phyloP scores from a whole-genome alignment of 2,329 filamentous ascomycete species.

The Exophiala spinifera region DNA sequence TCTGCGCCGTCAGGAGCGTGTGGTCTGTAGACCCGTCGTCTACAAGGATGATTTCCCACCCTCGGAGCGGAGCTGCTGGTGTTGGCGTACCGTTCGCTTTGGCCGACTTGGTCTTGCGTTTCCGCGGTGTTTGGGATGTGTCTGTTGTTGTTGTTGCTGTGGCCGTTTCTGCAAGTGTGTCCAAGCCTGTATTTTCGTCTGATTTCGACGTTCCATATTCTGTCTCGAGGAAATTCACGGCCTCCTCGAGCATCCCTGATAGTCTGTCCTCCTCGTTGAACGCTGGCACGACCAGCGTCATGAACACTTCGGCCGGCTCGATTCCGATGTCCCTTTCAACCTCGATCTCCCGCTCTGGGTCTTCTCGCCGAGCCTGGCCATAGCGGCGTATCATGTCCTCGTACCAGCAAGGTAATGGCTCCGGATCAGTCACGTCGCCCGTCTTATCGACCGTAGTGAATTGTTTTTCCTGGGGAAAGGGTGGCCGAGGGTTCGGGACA shows the following conservation, averaged over 20 bases:
- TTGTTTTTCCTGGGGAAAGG: conserved; percentile 74
- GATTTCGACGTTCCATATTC: conserved; percentile 60
- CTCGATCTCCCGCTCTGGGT: conserved; percentile 32
- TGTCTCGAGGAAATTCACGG: conserved; percentile 77
- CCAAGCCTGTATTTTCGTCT: background rate
- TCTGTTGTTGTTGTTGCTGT: conserved; percentile 43
- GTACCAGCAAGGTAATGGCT: conserved; percentile 79
- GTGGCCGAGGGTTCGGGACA: conserved; percentile 74
- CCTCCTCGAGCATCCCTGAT: conserved; percentile 81
- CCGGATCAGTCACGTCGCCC: conserved; percentile 53
- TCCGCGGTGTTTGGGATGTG: conserved; percentile 48
- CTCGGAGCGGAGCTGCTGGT: conserved; percentile 50
- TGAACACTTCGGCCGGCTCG: conserved; percentile 73
- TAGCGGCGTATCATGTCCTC: conserved; percentile 64
- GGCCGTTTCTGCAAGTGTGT: background rate
- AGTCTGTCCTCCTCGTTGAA: conserved; percentile 91
- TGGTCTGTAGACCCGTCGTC: conserved; percentile 84
- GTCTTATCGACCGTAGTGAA: conserved; percentile 73
- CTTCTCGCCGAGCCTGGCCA: conserved; percentile 46
- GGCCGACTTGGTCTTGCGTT: conserved; percentile 19
- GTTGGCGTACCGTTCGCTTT: conserved; percentile 41
- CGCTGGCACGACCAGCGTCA: conserved; percentile 89
- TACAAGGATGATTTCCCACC: conserved; percentile 91
- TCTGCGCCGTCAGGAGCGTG: conserved; percentile 75
- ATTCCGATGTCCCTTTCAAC: conserved; percentile 48